Base-by-base conservation (phyloP, 805 yeast genomes). In the Barnettozyma siamensis region DNA sequence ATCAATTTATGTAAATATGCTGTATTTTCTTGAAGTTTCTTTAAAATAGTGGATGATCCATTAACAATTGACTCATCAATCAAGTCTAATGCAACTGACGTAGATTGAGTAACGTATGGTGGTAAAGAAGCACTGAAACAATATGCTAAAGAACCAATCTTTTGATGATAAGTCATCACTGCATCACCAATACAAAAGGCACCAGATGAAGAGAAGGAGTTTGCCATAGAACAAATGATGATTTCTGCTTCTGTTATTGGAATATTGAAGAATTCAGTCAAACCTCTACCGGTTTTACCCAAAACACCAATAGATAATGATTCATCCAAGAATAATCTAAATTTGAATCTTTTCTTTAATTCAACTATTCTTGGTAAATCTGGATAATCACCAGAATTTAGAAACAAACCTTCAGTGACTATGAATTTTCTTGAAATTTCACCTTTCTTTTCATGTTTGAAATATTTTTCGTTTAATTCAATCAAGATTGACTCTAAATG, bases 121-220 rank as follows among this genome's bases (percentile, higher is more conserved):
- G 99, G 98, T 59, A 91, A 75, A 1, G 96, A 76, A 7, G 99
- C 99, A 55, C 95, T 84, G 61, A 87, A 93, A 46, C 93, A 93
- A 59, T 88, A 93, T 3, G 96, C 96, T 49, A 73, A 72, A 12
- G 95, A 86, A 19, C 88, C 83, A 54, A 93, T 83, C 60, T 95
- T 79, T 70, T 93, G 99, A 66, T 91, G 96, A 52, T 81, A 80
- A 27, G 88, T 78, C 88, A 93, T 87, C 41, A 82, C 82, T 20
- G 67, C 63, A 32, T 76, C 82, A 43, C 98, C 99, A 23, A 86
- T 84, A 58, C 95, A 93, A 66, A 87, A 91, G 1, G 96, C 98
- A 49, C 99, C 99, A 37, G 91, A 79, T 1, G 93, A 72, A 8
- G 88, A 91, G 49, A 91, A 72, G 0, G 95, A 71, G 34, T 73